Conservation (phyloP, 2,329 filamentous ascomycete genomes). For the Claviceps sp. region DNA sequence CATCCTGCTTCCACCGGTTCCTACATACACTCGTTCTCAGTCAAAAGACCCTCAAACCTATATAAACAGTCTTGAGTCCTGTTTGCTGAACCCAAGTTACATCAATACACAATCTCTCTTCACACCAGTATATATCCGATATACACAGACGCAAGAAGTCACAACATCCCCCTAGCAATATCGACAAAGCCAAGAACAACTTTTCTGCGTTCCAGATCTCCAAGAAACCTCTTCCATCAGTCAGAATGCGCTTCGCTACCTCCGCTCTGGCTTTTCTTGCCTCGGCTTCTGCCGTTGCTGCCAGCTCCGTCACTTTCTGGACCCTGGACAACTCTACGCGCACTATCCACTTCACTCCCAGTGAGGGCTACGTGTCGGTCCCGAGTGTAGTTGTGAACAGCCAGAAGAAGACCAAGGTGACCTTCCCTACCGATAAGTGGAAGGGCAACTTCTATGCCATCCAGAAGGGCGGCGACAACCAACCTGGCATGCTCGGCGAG, state of each 20-base stretch:
- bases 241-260: slow-evolving; percentile 42
- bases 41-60: neutral
- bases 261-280: slow-evolving; percentile 31
- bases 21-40: slow-evolving; percentile 3
- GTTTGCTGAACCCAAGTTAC: neutral
- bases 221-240: neutral
- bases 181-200: neutral
- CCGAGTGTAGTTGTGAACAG: slow-evolving; percentile 26
- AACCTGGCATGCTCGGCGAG: slow-evolving; percentile 40
- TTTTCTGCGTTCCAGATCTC: no score
- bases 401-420: slow-evolving; percentile 24
- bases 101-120: slow-evolving; percentile 6
- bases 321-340: slow-evolving; percentile 40
- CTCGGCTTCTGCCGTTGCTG: slow-evolving; percentile 27
- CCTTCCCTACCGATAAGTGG: slow-evolving; percentile 28
- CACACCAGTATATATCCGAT: neutral
- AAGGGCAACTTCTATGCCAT: slow-evolving; percentile 39
- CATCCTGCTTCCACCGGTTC: slow-evolving; percentile 3
- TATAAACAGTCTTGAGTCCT: slow-evolving; percentile 1
- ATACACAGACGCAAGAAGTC: neutral
- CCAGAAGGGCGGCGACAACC: slow-evolving; percentile 26
- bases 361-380: slow-evolving; percentile 22
- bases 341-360: slow-evolving; percentile 37
- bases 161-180: slow-evolving; percentile 2
- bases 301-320: slow-evolving; percentile 42